A percentile compares a stretch with the other conserved stretches of the same genome.
phyloP scores from a whole-genome alignment of 768 basidiomycete species.

The Trametes punicea region DNA sequence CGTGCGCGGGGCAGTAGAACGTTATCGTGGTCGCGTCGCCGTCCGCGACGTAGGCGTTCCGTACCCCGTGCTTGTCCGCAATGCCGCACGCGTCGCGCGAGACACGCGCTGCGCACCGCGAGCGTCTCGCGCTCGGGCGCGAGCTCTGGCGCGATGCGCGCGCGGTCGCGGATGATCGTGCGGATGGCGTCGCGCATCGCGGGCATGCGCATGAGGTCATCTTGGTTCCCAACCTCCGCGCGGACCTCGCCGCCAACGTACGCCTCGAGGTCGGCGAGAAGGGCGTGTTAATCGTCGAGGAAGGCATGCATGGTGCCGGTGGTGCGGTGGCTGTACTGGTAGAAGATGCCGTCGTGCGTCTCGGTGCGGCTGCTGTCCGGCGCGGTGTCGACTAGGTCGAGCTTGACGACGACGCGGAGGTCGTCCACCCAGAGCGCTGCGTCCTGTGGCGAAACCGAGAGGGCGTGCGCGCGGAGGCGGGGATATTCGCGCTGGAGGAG shows the following conservation, averaged over 20 bases:
- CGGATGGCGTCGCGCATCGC: slow-evolving; percentile 6
- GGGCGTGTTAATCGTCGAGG: slow-evolving; percentile 25
- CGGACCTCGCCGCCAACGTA: slow-evolving; percentile 9
- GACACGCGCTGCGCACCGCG: slow-evolving; percentile 29
- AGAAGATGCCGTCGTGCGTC: slow-evolving; percentile 20
- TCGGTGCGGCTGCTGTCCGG: slow-evolving; percentile 14
- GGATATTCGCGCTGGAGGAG: slow-evolving; percentile 15
- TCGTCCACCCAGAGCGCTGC: neutral
- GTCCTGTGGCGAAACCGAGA: neutral
- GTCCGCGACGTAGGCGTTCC: slow-evolving; percentile 15
- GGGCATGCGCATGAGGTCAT: slow-evolving; percentile 6
- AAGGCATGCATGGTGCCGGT: slow-evolving; percentile 21
- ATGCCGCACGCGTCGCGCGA: slow-evolving; percentile 26
- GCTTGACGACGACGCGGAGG: slow-evolving; percentile 16
- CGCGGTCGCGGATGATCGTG: slow-evolving; percentile 10
- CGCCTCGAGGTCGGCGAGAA: slow-evolving; percentile 15
- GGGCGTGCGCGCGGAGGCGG: slow-evolving; percentile 9
- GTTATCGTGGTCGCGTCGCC: slow-evolving; percentile 6
- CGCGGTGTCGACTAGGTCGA: slow-evolving; percentile 33
- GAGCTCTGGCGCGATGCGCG: slow-evolving; percentile 5
- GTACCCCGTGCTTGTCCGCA: slow-evolving; percentile 20
- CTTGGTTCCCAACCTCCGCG: neutral
- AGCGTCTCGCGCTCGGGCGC: slow-evolving; percentile 8
- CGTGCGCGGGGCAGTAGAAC: slow-evolving; percentile 31
- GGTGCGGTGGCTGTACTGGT: slow-evolving; percentile 28